These are phyloP conservation scores for Paraphaeosphaeria sporulosa DNA, from an alignment of 2,329 filamentous ascomycete genomes.

Conservation along the genomic window DNA sequence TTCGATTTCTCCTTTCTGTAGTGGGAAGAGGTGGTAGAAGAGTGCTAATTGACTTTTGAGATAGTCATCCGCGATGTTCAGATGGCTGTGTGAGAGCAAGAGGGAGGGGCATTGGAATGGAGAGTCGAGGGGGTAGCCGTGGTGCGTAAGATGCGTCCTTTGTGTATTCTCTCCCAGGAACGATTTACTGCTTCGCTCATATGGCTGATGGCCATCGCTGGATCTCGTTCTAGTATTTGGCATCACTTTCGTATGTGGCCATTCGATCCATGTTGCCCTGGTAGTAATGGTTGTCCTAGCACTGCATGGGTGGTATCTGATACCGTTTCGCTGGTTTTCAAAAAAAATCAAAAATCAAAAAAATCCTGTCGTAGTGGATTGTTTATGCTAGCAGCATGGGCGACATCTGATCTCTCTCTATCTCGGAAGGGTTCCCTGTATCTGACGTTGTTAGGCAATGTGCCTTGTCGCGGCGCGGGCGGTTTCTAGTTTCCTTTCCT, in stretches of 20 bases:
- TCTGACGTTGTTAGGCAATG: background rate
- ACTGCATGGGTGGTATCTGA: too few species aligned
- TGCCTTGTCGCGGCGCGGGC: background rate
- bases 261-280: too few species aligned
- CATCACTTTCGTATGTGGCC: background rate
- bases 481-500: background rate
- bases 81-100: slow-evolving; percentile 25
- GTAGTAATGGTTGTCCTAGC: background rate
- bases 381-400: too few species aligned
- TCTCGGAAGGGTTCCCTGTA: too few species aligned
- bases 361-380: too few species aligned
- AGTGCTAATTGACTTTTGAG: background rate
- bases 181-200: too few species aligned
- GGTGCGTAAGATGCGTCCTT: background rate
- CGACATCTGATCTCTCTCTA: background rate
- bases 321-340: too few species aligned
- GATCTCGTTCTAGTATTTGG: too few species aligned
- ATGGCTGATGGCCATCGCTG: too few species aligned
- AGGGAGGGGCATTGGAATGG: slow-evolving; percentile 21
- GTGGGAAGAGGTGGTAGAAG: background rate
- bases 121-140: background rate
- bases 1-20: too few species aligned
- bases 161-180: background rate
- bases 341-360: too few species aligned
- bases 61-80: slow-evolving; percentile 18